These are phyloP conservation scores for Kluyveromyces dobzhanskii DNA, from an alignment of 805 yeast species.

Conservation along the genomic window DNA sequence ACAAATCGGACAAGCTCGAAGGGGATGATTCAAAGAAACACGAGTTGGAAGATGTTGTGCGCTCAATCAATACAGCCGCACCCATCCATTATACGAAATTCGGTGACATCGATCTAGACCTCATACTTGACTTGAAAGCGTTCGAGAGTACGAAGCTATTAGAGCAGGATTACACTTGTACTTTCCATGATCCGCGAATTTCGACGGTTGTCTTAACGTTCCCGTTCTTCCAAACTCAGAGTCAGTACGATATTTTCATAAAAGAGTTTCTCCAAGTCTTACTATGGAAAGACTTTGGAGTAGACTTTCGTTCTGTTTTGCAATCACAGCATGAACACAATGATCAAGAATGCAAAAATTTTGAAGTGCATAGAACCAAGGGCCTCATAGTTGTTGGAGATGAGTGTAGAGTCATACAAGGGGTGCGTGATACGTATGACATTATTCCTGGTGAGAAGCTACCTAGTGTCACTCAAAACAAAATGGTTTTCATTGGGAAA, in stretches of 20 bases:
- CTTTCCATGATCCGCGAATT: conserved; percentile 44
- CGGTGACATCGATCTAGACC: conserved; percentile 61
- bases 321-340: conserved; percentile 14
- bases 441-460: conserved; percentile 38
- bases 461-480: conserved; percentile 36
- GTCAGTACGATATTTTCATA: conserved; percentile 43
- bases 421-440: conserved; percentile 90
- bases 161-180: conserved; percentile 5
- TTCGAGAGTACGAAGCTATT: conserved; percentile 40
- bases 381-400: conserved; percentile 51
- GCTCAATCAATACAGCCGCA: conserved; percentile 57
- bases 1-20: conserved; percentile 59
- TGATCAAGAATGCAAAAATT: conserved; percentile 8
- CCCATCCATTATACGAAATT: conserved; percentile 58
- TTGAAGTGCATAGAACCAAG: conserved; percentile 75
- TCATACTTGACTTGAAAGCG: conserved; percentile 71
- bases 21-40: conserved; percentile 17
- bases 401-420: conserved; percentile 64
- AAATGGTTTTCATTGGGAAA: conserved; percentile 72
- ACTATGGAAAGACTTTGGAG: conserved; percentile 57
- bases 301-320: conserved; percentile 27
- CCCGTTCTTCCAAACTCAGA: conserved; percentile 28
- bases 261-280: conserved; percentile 52
- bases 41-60: conserved; percentile 29
- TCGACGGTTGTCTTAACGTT: conserved; percentile 46